These are phyloP conservation scores for Herpotrichia juniperi DNA, from an alignment of 2,329 filamentous ascomycete species.

Conservation along the genomic window DNA sequence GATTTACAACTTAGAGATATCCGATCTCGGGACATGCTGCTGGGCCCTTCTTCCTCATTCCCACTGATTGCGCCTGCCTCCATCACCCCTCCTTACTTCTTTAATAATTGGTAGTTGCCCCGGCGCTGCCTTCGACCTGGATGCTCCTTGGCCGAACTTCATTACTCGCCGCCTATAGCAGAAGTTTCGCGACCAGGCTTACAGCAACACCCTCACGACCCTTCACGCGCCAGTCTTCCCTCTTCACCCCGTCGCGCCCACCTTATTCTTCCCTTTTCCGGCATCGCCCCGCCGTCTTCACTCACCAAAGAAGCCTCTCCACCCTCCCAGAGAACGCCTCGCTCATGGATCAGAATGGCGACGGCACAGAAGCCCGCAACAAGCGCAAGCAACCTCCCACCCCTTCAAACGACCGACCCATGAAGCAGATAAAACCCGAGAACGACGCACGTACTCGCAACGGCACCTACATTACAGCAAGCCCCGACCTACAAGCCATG, in stretches of 20 bases:
- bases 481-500: constrained; percentile 19
- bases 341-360: constrained; percentile 57
- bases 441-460: constrained; percentile 47
- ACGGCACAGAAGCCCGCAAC: constrained; percentile 51
- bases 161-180: constrained; percentile 34
- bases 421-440: constrained; percentile 62
- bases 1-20: too few relatives aligned
- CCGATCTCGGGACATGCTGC: too few relatives aligned
- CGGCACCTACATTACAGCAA: constrained; percentile 28
- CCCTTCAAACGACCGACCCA: constrained; percentile 57
- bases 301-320: neutral
- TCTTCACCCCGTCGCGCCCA: constrained; percentile 6
- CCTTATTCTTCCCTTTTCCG: neutral
- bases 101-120: neutral
- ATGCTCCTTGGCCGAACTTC: constrained; percentile 38
- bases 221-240: constrained; percentile 16
- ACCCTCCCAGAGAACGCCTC: neutral
- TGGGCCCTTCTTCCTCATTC: neutral
- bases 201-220: neutral
- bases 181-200: constrained; percentile 24
- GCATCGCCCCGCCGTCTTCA: neutral
- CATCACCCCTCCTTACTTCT: neutral
- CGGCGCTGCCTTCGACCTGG: constrained; percentile 6
- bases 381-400: constrained; percentile 64
- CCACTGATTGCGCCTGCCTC: neutral